A percentile compares a stretch with the other conserved stretches of the same genome.
phyloP scores from a whole-genome alignment of 148 eudicot genomes.

The Silene conica region DNA sequence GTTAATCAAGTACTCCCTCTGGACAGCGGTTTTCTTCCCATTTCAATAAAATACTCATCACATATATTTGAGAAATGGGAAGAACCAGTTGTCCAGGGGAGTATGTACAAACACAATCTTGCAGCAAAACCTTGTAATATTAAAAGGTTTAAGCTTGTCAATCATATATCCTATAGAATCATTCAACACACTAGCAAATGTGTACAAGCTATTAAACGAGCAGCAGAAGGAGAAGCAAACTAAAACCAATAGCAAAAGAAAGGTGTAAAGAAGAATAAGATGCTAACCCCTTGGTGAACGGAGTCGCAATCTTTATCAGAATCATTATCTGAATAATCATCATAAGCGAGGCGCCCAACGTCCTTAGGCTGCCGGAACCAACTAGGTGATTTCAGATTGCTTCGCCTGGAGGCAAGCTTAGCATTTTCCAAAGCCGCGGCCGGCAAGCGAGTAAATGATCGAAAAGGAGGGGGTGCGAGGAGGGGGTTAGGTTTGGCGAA shows the following conservation, averaged over 20 bases:
- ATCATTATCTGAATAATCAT: constrained; percentile 63
- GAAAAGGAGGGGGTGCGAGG: constrained; percentile 10
- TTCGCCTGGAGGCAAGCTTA: background rate
- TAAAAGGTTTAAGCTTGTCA: no score
- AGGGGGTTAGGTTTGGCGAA: constrained; percentile 3
- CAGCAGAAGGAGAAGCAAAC: background rate
- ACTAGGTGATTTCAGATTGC: constrained; percentile 24
- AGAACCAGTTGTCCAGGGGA: no score
- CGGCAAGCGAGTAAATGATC: constrained; percentile 18
- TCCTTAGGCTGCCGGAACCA: constrained; percentile 31
- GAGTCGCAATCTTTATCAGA: constrained; percentile 39
- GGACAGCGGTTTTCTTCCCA: no score
- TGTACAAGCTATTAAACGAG: no score
- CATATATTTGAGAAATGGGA: no score
- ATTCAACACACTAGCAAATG: no score
- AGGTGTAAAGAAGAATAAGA: background rate
- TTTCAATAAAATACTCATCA: no score
- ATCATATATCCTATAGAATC: no score
- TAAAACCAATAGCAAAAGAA: background rate
- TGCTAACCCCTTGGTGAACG: constrained; percentile 40
- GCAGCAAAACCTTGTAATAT: no score
- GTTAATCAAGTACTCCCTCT: no score
- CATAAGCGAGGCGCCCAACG: constrained; percentile 57
- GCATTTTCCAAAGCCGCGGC: background rate
- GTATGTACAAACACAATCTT: no score